phyloP scores from a whole-genome alignment of 1,139 yeast genomes.

The Geotrichum reessii region DNA sequence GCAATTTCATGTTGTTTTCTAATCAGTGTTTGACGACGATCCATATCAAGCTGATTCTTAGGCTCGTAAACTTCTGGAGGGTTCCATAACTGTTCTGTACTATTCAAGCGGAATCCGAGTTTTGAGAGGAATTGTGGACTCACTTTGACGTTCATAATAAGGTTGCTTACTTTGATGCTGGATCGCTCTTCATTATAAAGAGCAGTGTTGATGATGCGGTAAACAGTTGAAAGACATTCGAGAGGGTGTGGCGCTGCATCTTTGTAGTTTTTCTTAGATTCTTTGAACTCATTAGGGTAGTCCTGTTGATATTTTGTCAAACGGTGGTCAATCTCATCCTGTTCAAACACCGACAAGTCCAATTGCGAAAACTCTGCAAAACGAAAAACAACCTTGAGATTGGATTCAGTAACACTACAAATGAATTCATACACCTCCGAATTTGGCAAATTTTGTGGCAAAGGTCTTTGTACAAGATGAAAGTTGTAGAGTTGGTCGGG shows the following conservation, averaged over 20 bases:
- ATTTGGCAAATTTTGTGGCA: conserved; percentile 17
- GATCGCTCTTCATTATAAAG: conserved; percentile 24
- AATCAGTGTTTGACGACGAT: conserved; percentile 6
- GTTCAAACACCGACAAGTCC: conserved; percentile 25
- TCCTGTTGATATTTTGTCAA: conserved; percentile 22
- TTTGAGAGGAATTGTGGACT: conserved; percentile 48
- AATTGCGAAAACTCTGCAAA: conserved; percentile 27
- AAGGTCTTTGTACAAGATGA: conserved; percentile 4
- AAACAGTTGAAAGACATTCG: conserved; percentile 27
- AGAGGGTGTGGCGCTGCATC: conserved; percentile 24
- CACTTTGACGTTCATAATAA: conserved; percentile 28
- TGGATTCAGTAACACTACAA: conserved; percentile 23
- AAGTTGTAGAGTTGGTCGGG: conserved; percentile 11
- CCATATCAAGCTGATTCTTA: not conserved
- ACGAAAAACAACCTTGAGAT: conserved; percentile 23
- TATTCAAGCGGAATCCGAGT: conserved; percentile 41
- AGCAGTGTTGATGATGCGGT: conserved; percentile 29
- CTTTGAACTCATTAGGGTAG: conserved; percentile 23
- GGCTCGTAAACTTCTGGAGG: conserved; percentile 53
- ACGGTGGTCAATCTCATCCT: conserved; percentile 23
- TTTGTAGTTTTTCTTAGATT: not conserved
- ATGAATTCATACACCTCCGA: conserved; percentile 22
- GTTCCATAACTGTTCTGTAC: conserved; percentile 43
- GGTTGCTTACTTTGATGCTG: conserved; percentile 27
- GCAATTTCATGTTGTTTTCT: conserved; percentile 12